Evolutionary conservation across 192 early-diverging fungal species (phyloP).

Genomic region (Podila horticola): DNA sequence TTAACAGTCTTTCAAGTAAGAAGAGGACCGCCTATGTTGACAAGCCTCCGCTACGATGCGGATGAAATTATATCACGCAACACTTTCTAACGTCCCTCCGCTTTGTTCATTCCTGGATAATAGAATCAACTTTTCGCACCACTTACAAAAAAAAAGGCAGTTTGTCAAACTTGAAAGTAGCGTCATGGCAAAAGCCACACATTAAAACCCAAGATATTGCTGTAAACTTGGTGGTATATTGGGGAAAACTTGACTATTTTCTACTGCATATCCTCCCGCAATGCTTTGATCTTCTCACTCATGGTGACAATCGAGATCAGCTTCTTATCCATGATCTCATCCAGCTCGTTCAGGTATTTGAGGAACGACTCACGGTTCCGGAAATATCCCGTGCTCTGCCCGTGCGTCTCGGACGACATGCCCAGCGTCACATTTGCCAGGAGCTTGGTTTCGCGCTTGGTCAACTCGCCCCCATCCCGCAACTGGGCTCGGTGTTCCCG

Average conservation of each 20-base stretch:
- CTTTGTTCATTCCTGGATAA: too few relatives aligned
- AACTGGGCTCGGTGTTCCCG: slow-evolving; percentile 69
- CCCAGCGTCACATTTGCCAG: slow-evolving; percentile 66
- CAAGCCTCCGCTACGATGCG: too few relatives aligned
- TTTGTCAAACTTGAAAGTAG: neutral
- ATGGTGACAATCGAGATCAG: neutral
- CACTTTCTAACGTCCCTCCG: too few relatives aligned
- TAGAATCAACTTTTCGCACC: too few relatives aligned
- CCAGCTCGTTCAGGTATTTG: slow-evolving; percentile 8
- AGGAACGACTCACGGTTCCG: neutral
- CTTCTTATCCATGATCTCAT: slow-evolving; percentile 3
- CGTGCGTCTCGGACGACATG: slow-evolving; percentile 38
- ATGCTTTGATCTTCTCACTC: neutral
- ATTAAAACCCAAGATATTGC: neutral
- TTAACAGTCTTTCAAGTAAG: too few relatives aligned
- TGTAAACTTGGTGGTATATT: neutral
- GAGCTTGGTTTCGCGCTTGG: slow-evolving; percentile 69
- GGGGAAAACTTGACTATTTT: neutral
- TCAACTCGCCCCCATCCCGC: slow-evolving; percentile 63
- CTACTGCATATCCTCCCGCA: neutral
- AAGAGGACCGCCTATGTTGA: too few relatives aligned
- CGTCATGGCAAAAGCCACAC: neutral
- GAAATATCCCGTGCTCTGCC: neutral
- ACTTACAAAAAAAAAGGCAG: too few relatives aligned
- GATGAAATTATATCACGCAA: too few relatives aligned